Percentiles rank a stretch among this genome's conserved stretches.
Conservation (phyloP, 2,329 filamentous ascomycete species). For the Neofusicoccum sp. region DNA sequence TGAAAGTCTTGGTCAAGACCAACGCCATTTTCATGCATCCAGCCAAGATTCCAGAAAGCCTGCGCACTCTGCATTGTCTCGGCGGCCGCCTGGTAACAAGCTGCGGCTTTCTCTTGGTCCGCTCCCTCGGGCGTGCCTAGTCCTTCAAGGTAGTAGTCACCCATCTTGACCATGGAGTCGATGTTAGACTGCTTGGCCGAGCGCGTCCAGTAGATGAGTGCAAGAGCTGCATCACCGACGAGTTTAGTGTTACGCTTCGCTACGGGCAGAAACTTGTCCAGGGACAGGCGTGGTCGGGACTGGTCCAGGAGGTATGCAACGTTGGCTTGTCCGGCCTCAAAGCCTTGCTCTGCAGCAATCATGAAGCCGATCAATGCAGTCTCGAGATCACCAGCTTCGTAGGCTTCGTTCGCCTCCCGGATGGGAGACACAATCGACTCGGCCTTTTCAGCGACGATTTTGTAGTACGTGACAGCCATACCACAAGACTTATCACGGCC, state of each 20-base stretch:
- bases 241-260: constrained; percentile 46
- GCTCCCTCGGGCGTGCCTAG: constrained; percentile 61
- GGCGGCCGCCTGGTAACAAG: constrained; percentile 89
- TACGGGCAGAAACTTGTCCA: constrained; percentile 56
- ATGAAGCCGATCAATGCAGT: constrained; percentile 79
- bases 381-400: constrained; percentile 76
- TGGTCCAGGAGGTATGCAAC: constrained; percentile 85
- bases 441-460: constrained; percentile 86
- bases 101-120: constrained; percentile 83
- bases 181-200: constrained; percentile 92
- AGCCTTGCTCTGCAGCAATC: constrained; percentile 89
- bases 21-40: constrained; percentile 99
- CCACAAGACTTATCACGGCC: constrained; percentile 78
- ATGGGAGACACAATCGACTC: constrained; percentile 84
- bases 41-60: constrained; percentile 94
- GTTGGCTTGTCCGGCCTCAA: constrained; percentile 86
- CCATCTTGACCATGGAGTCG: constrained; percentile 95
- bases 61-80: constrained; percentile 92
- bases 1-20: constrained; percentile 95
- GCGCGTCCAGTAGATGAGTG: constrained; percentile 91
- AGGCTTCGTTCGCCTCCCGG: constrained; percentile 80
- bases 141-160: constrained; percentile 91
- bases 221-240: constrained; percentile 64
- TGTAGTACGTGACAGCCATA: constrained; percentile 80
- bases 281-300: constrained; percentile 51